Evolutionary conservation across 2,329 filamentous ascomycete species (phyloP), one percentile per base, ranked within the genome.

Genomic region (Penicillium sp.): DNA sequence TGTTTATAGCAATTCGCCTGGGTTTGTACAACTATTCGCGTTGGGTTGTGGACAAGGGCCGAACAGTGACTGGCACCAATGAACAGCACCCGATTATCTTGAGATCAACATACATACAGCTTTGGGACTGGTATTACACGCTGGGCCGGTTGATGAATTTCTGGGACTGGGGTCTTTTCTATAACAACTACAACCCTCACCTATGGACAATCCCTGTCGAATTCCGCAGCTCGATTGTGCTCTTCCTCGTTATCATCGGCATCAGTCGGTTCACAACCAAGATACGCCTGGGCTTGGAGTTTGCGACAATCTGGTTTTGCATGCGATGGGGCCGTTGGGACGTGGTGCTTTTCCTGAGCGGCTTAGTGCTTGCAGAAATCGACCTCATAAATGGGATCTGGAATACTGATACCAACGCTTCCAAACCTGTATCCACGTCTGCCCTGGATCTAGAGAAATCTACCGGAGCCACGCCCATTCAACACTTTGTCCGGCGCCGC

Each of bases 191-290:
- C 64, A 76, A 77, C 47, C 73, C 73, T 11, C 76, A 78, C 55
- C 66, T 78, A 1, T 78, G 76, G 76, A 77, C 75, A 7, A 77
- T 78, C 23, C 74, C 75, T 0, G 70, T 75, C 7, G 75, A 78
- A 60, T 74, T 77, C 50, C 74, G 75, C 43, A 72, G 73, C 59
- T 77, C 74, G 2, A 69, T 78, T 8, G 71, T 74, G 23, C 70
- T 78, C 4, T 77, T 77, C 59, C 59, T 76, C 50, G 68, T 71
- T 6, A 67, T 75, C 12, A 66, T 77, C 14, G 72, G 67, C 6
- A 71, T 74, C 18, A 74, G 73, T 8, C 72, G 72, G 38, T 63
- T 75, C 12, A 63, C 62, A 21, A 60, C 67, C 23, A 56, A 61
- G 16, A 60, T 72, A 12, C 73, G 75, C 20, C 61, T 77, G 57